Base-by-base conservation (phyloP, 164 flowering plant genomes). In the Cinnamomum chago region DNA sequence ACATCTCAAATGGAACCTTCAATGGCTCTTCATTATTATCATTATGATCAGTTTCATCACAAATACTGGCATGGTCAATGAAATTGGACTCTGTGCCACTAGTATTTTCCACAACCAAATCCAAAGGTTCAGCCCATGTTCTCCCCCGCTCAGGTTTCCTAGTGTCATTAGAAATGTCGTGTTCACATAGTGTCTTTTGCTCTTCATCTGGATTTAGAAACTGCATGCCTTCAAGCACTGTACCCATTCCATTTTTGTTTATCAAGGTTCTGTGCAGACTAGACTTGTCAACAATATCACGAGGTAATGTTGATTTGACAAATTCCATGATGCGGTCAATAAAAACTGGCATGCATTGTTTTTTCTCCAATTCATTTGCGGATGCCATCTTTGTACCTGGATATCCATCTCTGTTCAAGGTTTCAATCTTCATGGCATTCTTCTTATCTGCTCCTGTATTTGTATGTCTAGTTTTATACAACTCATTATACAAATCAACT, bases 281-380 rank as follows among this genome's bases (percentile, higher is more conserved):
- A 24, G 50, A 50, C 58, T 50, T 7, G 11, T 75, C 68, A 55
- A 40, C 62, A 77, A 70, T n/a, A 13, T 4, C 68, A 74, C 2
- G 22, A 5, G 4, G 50, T 7, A 28, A 33, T 35, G 17, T 50
- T 3, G 25, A 65, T 14, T 14, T 50, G 50, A 79, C 51, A 10
- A 79, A 51, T 52, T 40, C 72, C 55, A 68, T 81, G 22, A 79
- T n/a, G 69, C 47, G 47, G 72, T 68, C 55, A 71, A 81, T 50
- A 70, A 79, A 58, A 35, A 23, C 28, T 5, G 22, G 62, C 2
- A 75, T 62, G 12, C 75, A 58, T 13, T 24, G 18, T 3, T 18
- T 58, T 6, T 7, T 64, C 64, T 7, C 15, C 3, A 50, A 24
- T 24, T 72, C 71, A 55, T 76, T n/a, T 47, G 52, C 71, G n/a